phyloP scores from a whole-genome alignment of 2,329 filamentous ascomycete species.

The Penicillium sumatraense region DNA sequence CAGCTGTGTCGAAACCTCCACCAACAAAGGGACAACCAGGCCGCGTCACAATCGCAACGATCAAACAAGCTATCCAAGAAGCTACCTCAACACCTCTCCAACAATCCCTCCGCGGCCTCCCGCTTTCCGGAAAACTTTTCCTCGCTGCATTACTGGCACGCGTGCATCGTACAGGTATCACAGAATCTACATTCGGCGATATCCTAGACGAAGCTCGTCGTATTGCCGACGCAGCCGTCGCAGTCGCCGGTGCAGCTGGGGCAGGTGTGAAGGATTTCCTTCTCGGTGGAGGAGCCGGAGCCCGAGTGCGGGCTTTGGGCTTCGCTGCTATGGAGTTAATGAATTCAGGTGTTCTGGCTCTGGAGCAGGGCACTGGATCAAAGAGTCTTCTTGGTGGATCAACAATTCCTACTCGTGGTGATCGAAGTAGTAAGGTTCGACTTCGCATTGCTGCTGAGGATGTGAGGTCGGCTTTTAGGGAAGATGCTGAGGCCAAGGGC shows the following conservation, averaged over 20 bases:
- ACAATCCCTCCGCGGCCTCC: slow-evolving; percentile 81
- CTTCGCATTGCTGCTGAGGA: slow-evolving; percentile 90
- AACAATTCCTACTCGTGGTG: slow-evolving; percentile 67
- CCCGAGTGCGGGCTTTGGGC: slow-evolving; percentile 65
- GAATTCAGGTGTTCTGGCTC: slow-evolving; percentile 82
- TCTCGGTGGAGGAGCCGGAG: slow-evolving; percentile 47
- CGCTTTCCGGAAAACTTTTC: slow-evolving; percentile 81
- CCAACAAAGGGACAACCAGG: slow-evolving; percentile 38
- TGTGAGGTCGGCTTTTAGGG: slow-evolving; percentile 81
- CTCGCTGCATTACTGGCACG: slow-evolving; percentile 80
- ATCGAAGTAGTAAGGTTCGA: slow-evolving; percentile 84
- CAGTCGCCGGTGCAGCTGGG: slow-evolving; percentile 57
- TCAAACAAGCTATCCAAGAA: slow-evolving; percentile 93
- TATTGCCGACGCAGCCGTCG: slow-evolving; percentile 56
- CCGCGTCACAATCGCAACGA: slow-evolving; percentile 86
- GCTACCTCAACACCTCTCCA: slow-evolving; percentile 91
- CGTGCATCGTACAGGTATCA: slow-evolving; percentile 79
- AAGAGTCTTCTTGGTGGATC: slow-evolving; percentile 35
- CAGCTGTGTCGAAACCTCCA: slow-evolving; percentile 23
- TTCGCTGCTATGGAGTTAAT: slow-evolving; percentile 80
- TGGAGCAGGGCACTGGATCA: slow-evolving; percentile 61
- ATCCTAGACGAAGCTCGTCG: slow-evolving; percentile 83
- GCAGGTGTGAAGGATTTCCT: slow-evolving; percentile 66
- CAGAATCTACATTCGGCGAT: slow-evolving; percentile 86
- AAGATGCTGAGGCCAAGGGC: slow-evolving; percentile 84